Evolutionary conservation across 345 rosid genomes (phyloP).

Genomic region (Arabidopsis suecica): DNA sequence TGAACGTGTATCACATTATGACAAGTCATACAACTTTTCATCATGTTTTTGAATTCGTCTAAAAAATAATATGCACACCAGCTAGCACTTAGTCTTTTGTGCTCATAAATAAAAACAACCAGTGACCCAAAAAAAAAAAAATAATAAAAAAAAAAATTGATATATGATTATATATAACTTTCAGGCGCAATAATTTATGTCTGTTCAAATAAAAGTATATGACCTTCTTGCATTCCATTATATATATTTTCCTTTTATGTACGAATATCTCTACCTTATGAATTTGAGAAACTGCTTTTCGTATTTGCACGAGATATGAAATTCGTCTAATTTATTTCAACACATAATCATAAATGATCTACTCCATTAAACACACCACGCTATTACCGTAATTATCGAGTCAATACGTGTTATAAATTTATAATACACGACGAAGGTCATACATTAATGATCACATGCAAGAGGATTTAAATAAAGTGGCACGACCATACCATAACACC

Average conservation of each 20-base stretch:
- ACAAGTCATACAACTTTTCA: constrained; percentile 7
- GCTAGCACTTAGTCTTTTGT: not conserved
- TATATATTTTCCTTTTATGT: no score
- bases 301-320: not conserved
- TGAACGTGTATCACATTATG: constrained; percentile 33
- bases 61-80: constrained; percentile 15
- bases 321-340: not conserved
- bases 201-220: constrained; percentile 5
- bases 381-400: constrained; percentile 21
- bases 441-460: constrained; percentile 46
- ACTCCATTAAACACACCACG: not conserved
- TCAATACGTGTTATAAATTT: constrained; percentile 13
- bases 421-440: constrained; percentile 26
- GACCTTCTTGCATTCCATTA: constrained; percentile 1
- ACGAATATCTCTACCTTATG: not conserved
- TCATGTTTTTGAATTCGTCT: not conserved
- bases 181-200: constrained; percentile 14
- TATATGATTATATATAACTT: constrained; percentile 7
- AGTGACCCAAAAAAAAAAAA: not conserved
- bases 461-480: constrained; percentile 12
- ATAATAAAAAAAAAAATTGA: not conserved
- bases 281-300: not conserved
- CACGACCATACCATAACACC: constrained; percentile 42
- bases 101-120: constrained; percentile 10
- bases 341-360: not conserved